Evolutionary conservation across 805 yeast species (phyloP), one percentile per base, ranked within the genome.

Genomic region (Saturnispora quitensis): DNA sequence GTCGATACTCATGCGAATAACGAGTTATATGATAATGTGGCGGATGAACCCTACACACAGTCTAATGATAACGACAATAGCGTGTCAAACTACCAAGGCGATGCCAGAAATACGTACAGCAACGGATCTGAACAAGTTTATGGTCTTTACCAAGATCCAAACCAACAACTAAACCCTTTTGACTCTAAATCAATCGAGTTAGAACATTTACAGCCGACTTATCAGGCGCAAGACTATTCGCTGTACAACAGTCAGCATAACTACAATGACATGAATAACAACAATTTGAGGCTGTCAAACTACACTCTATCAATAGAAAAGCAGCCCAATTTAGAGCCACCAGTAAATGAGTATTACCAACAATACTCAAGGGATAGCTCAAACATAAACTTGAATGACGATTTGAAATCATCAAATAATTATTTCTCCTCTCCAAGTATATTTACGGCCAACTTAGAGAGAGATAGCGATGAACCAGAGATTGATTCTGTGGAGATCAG

Each of bases 381-480:
- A 2, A 46, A 42, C 38, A 46, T 53, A 31, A 43, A 51, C 25
- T 24, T 50, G 28, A 45, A 45, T 50, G 28, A 22, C 13, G 34
- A 17, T 28, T 22, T n/a, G 12, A 40, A 38, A 38, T 38, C 22
- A 6, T 38, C 42, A 38, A 31, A 2, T 31, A 31, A 31, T 13
- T 38, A 38, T 12, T 38, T n/a, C 13, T 18, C 24, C 17, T 18
- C 42, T 18, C 15, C 54, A 24, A 28, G 40, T 31, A 44, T 50
- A 12, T 43, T 55, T 44, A 63, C 62, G 48, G 64, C 62, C 50
- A 28, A 46, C 8, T 64, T 64, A 42, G 58, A 58, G 48, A 57
- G 68, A 45, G 68, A 64, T 47, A 33, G 40, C 9, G 68, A 64
- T 51, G 68, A 64, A 52, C 67, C 67, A 8, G 61, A 55, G 35